A percentile compares a stretch with the other conserved stretches of the same genome.
These are phyloP conservation scores for Pleurozium schreberi DNA, from an alignment of 225 moss, liverwort and hornwort species.

Conservation along the genomic window DNA sequence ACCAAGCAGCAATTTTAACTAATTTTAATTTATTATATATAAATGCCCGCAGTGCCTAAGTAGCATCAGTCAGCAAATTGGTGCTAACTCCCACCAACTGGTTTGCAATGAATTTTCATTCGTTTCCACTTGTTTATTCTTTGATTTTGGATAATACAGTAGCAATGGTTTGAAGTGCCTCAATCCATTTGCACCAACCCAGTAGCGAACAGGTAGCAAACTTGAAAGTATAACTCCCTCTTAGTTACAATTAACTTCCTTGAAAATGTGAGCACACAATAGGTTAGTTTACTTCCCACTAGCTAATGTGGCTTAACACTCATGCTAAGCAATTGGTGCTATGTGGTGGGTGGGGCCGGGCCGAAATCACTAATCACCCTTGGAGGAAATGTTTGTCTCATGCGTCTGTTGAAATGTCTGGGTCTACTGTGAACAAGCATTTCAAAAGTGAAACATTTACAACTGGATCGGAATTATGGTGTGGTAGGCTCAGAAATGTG, in stretches of 20 bases:
- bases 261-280: too few relatives aligned
- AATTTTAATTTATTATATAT: background rate
- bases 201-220: background rate
- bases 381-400: background rate
- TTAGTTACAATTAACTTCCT: background rate
- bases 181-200: background rate
- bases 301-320: background rate
- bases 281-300: background rate
- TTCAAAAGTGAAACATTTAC: background rate
- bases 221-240: background rate
- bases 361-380: background rate
- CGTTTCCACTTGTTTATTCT: background rate
- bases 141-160: background rate
- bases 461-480: background rate
- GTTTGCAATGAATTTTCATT: background rate
- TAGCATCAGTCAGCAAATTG: background rate
- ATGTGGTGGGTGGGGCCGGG: background rate
- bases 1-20: background rate
- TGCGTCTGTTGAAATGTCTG: background rate
- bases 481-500: background rate
- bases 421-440: background rate
- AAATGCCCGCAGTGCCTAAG: background rate
- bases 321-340: background rate
- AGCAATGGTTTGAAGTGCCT: background rate
- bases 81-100: background rate